Conservation (phyloP, 2,329 filamentous ascomycete genomes). For the Trematosphaeria pertusa region DNA sequence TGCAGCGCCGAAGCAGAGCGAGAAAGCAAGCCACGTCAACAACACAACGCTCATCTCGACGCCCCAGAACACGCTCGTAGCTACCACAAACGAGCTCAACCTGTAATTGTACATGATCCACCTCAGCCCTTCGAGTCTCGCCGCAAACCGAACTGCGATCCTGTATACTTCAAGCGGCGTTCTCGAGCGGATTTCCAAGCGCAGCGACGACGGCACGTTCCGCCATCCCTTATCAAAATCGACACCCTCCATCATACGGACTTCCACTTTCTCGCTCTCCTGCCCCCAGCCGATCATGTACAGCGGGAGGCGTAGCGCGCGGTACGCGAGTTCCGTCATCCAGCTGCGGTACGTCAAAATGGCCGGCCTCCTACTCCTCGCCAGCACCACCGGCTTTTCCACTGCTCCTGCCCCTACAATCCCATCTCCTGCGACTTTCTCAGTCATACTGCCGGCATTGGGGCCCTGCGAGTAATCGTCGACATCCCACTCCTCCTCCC, state of each 20-base stretch:
- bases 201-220: constrained; percentile 61
- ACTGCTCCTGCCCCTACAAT: background rate
- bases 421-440: constrained; percentile 8
- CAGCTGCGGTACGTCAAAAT: constrained; percentile 79
- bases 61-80: constrained; percentile 77
- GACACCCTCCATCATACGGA: constrained; percentile 77
- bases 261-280: constrained; percentile 68
- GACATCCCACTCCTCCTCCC: constrained; percentile 41
- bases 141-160: constrained; percentile 71
- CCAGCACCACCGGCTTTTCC: constrained; percentile 39
- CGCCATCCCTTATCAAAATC: constrained; percentile 65
- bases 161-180: constrained; percentile 78
- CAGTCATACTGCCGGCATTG: constrained; percentile 12
- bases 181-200: constrained; percentile 74
- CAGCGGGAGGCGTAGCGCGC: constrained; percentile 61
- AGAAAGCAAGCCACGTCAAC: constrained; percentile 68
- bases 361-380: constrained; percentile 71
- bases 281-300: constrained; percentile 71
- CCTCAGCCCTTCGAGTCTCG: constrained; percentile 75
- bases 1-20: constrained; percentile 44
- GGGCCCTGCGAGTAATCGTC: constrained; percentile 30
- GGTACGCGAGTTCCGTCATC: constrained; percentile 35
- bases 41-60: constrained; percentile 73
- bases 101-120: constrained; percentile 84
- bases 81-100: constrained; percentile 70